Conservation (phyloP, 345 rosid genomes). For the Sonneratia caseolaris region DNA sequence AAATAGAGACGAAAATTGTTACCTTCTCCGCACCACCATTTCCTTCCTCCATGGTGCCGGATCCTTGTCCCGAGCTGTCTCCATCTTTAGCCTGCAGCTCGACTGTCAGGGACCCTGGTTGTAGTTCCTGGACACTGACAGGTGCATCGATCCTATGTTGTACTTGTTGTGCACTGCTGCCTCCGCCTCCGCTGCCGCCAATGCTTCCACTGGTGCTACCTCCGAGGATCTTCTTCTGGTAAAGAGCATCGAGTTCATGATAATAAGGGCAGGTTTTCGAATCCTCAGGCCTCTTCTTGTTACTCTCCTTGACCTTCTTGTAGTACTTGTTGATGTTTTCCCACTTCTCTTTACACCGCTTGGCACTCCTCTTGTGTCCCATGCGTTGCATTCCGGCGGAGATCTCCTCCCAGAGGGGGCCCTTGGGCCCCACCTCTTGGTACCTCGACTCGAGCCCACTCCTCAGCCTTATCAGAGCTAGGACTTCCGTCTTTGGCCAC, state of each 20-base stretch:
- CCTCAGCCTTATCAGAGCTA: constrained; percentile 29
- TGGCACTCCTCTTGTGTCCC: constrained; percentile 36
- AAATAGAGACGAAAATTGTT: constrained; percentile 3
- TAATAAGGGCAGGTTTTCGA: constrained; percentile 49
- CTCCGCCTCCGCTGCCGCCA: background rate
- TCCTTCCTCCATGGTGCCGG: constrained; percentile 1
- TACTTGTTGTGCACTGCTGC: background rate
- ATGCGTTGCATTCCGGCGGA: constrained; percentile 30
- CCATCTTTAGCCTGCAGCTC: constrained; percentile 6
- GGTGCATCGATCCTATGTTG: background rate
- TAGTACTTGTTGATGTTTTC: constrained; percentile 50
- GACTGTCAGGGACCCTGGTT: background rate
- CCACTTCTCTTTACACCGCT: constrained; percentile 50
- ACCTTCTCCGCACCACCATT: constrained; percentile 12
- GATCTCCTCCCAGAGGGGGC: constrained; percentile 44
- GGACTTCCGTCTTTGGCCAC: constrained; percentile 43
- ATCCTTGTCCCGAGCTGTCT: constrained; percentile 5
- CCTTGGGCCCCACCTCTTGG: constrained; percentile 40
- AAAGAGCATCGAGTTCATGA: constrained; percentile 39
- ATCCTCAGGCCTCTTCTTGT: constrained; percentile 41
- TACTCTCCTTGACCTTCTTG: constrained; percentile 52
- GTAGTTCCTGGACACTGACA: background rate
- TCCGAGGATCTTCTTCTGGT: constrained; percentile 19
- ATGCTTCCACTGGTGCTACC: constrained; percentile 7
- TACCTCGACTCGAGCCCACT: constrained; percentile 31